Evolutionary conservation across 2,329 filamentous ascomycete genomes (phyloP).

Genomic region (Penicillium concentricum): DNA sequence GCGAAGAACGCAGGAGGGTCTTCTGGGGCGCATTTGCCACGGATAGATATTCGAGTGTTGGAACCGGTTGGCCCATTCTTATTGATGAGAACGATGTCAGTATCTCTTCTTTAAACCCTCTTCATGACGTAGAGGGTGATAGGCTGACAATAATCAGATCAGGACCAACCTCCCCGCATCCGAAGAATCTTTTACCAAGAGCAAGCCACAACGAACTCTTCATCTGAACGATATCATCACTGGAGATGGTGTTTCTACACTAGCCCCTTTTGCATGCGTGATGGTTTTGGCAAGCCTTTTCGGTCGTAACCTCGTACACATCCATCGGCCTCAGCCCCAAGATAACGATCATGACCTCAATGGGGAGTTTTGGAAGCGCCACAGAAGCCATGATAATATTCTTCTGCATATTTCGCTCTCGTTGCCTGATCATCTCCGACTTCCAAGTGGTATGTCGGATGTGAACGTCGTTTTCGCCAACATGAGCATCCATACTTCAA

Average conservation of each 20-base stretch:
- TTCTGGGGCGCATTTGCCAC: slow-evolving; percentile 94
- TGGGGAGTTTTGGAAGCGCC: slow-evolving; percentile 93
- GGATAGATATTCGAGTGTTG: slow-evolving; percentile 91
- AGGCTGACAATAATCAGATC: slow-evolving; percentile 52
- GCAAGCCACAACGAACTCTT: slow-evolving; percentile 69
- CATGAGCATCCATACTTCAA: slow-evolving; percentile 95
- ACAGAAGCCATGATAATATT: slow-evolving; percentile 84
- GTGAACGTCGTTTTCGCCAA: slow-evolving; percentile 91
- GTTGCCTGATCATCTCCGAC: slow-evolving; percentile 74
- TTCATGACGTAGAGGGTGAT: not conserved
- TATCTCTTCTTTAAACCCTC: not conserved
- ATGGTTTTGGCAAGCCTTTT: slow-evolving; percentile 86
- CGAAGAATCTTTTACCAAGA: slow-evolving; percentile 81
- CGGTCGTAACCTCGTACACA: slow-evolving; percentile 84
- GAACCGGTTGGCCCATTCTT: slow-evolving; percentile 94
- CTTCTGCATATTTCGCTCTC: slow-evolving; percentile 82
- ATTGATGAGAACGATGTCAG: slow-evolving; percentile 82
- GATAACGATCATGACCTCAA: slow-evolving; percentile 85
- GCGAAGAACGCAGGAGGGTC: slow-evolving; percentile 83
- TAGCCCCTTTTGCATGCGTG: slow-evolving; percentile 77
- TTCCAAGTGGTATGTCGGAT: slow-evolving; percentile 72
- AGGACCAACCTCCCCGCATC: slow-evolving; percentile 79
- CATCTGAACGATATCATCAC: slow-evolving; percentile 58
- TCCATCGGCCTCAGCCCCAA: slow-evolving; percentile 79
- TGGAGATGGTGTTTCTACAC: slow-evolving; percentile 67